Conservation (phyloP, 2,329 filamentous ascomycete species). For the Davidsoniella eucalypti region DNA sequence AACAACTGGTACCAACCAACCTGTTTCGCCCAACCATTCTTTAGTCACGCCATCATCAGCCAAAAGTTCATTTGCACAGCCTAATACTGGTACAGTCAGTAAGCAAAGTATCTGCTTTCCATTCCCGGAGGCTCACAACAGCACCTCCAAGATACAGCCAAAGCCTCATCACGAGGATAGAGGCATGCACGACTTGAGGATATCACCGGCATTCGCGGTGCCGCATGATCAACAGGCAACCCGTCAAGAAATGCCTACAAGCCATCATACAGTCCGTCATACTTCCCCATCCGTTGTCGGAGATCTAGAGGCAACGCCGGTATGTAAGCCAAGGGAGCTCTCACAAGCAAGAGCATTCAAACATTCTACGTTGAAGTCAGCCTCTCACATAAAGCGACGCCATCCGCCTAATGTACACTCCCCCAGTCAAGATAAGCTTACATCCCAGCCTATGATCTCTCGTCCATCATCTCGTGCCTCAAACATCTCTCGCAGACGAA, state of each 20-base stretch:
- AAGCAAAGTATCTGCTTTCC: neutral
- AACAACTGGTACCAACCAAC: too few species aligned
- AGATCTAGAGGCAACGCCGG: constrained; percentile 6
- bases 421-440: neutral
- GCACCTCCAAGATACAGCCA: too few species aligned
- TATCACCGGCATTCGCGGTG: constrained; percentile 4
- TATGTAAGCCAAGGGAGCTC: neutral
- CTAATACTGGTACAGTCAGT: neutral
- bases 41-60: too few species aligned
- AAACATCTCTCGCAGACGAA: constrained; percentile 11
- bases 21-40: too few species aligned
- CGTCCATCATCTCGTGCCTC: constrained; percentile 11
- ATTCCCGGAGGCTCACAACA: neutral
- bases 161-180: too few species aligned
- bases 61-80: too few species aligned
- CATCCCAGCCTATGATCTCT: neutral
- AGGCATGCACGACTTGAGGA: neutral
- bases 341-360: neutral
- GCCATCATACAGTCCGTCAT: too few species aligned
- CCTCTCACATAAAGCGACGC: neutral
- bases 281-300: constrained; percentile 7
- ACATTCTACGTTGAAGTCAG: neutral
- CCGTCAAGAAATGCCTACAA: neutral
- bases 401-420: neutral
- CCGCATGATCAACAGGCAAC: neutral